Percentiles rank a stretch among this genome's conserved stretches.
Conservation (phyloP, 805 yeast genomes). For the Lipomyces chichibuensis region DNA sequence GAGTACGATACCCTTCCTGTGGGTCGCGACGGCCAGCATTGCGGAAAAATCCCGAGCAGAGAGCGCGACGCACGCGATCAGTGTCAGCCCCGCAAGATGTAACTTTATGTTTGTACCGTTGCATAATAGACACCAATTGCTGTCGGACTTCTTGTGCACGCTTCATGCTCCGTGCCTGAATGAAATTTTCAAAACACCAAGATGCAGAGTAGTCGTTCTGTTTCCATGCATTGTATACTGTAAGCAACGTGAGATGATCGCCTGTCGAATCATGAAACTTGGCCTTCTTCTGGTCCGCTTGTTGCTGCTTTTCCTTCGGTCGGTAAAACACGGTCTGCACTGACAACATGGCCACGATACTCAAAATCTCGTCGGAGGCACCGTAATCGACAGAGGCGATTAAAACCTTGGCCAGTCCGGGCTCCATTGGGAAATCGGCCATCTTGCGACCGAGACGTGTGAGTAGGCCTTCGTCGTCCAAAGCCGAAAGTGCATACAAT, state of each 20-base stretch:
- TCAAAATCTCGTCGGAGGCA: conserved; percentile 69
- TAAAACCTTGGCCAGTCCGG: conserved; percentile 79
- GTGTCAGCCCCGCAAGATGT: conserved; percentile 44
- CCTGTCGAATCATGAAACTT: conserved; percentile 61
- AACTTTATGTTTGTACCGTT: conserved; percentile 40
- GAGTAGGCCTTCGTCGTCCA: conserved; percentile 75
- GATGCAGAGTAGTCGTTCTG: conserved; percentile 64
- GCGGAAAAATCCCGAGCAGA: conserved; percentile 70
- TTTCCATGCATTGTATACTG: conserved; percentile 77
- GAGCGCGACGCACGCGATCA: conserved; percentile 53
- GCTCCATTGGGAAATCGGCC: conserved; percentile 93
- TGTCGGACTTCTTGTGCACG: conserved; percentile 70
- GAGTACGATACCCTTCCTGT: conserved; percentile 54
- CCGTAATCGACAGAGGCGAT: conserved; percentile 61
- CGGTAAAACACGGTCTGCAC: conserved; percentile 72
- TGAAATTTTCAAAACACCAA: conserved; percentile 85
- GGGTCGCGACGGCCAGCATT: conserved; percentile 67
- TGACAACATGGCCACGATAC: conserved; percentile 81
- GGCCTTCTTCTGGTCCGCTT: conserved; percentile 66
- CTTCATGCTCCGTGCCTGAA: conserved; percentile 72
- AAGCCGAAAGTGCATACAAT: conserved; percentile 83
- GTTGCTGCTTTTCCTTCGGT: conserved; percentile 64
- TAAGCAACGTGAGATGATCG: conserved; percentile 77
- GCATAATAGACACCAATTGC: conserved; percentile 62
- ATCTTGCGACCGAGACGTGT: conserved; percentile 79